Percentiles rank a stretch among this genome's conserved stretches.
These are phyloP conservation scores for Arachis hypogaea DNA, from an alignment of 306 rosid species.

Conservation along the genomic window DNA sequence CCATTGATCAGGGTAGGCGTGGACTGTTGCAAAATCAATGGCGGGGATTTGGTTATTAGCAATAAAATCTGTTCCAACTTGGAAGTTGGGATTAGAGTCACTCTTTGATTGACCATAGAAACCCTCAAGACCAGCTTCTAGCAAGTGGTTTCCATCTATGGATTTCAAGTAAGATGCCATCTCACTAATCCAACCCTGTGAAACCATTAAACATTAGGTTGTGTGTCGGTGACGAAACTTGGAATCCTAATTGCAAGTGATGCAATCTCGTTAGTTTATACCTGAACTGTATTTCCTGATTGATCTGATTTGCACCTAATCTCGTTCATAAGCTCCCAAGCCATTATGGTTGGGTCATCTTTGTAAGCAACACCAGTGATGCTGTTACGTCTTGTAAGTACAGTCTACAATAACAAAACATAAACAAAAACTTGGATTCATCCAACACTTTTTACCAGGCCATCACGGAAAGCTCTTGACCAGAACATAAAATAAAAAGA, in stretches of 20 bases:
- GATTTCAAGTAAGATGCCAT: constrained; percentile 93
- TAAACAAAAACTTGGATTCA: not conserved
- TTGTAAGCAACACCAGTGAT: constrained; percentile 77
- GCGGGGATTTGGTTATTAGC: constrained; percentile 83
- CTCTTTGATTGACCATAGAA: constrained; percentile 73
- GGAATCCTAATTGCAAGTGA: too few relatives aligned
- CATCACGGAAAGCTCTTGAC: too few relatives aligned
- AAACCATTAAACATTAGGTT: not conserved
- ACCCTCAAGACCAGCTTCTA: constrained; percentile 90
- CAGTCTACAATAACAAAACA: constrained; percentile 43
- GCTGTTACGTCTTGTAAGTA: constrained; percentile 76
- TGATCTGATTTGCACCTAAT: constrained; percentile 75
- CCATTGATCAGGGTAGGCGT: constrained; percentile 94
- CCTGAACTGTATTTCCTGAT: constrained; percentile 83
- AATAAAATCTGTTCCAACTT: constrained; percentile 85
- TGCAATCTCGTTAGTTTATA: constrained; percentile 12
- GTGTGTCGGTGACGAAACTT: too few relatives aligned
- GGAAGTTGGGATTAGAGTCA: constrained; percentile 59
- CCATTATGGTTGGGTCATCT: constrained; percentile 91
- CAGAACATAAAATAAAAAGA: too few relatives aligned
- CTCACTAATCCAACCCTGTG: constrained; percentile 86
- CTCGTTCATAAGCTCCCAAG: constrained; percentile 99
- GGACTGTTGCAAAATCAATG: constrained; percentile 87
- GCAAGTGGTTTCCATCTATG: constrained; percentile 81
- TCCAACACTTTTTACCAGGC: too few relatives aligned